phyloP scores from a whole-genome alignment of 2,329 filamentous ascomycete species.

The Blumeriella jaapii region DNA sequence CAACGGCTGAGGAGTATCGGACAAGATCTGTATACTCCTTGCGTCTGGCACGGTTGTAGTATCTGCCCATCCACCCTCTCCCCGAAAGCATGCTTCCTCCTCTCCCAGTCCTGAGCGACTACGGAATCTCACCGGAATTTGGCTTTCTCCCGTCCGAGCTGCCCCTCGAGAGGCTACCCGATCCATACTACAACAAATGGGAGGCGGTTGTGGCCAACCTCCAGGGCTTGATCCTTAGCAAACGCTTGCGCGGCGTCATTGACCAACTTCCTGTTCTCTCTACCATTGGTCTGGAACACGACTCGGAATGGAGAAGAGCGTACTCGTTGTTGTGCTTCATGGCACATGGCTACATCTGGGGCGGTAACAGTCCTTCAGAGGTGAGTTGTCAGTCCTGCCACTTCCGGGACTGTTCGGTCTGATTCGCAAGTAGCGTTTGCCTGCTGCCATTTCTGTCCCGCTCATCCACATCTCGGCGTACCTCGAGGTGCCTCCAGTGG shows the following conservation, averaged over 20 bases:
- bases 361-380: slow-evolving; percentile 72
- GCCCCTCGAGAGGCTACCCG: slow-evolving; percentile 69
- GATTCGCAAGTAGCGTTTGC: slow-evolving; percentile 40
- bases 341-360: slow-evolving; percentile 93
- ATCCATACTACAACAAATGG: slow-evolving; percentile 93
- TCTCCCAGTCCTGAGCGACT: slow-evolving; percentile 57
- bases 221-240: slow-evolving; percentile 76
- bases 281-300: slow-evolving; percentile 67
- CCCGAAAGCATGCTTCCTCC: slow-evolving; percentile 38
- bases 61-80: slow-evolving; percentile 13
- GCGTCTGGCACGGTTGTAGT: slow-evolving; percentile 48
- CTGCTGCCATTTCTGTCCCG: slow-evolving; percentile 72
- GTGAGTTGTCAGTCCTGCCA: slow-evolving; percentile 28
- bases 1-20: slow-evolving; percentile 54
- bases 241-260: slow-evolving; percentile 67
- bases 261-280: slow-evolving; percentile 75
- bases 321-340: slow-evolving; percentile 88
- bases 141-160: slow-evolving; percentile 80
- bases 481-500: slow-evolving; percentile 82
- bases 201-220: slow-evolving; percentile 78
- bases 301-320: slow-evolving; percentile 86
- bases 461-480: slow-evolving; percentile 64
- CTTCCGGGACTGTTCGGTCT: slow-evolving; percentile 7
- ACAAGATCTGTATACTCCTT: slow-evolving; percentile 50
- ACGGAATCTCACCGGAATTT: slow-evolving; percentile 65